Evolutionary conservation across 495 filamentous ascomycete species (phyloP).

Genomic region (Endocarpon pusillum): DNA sequence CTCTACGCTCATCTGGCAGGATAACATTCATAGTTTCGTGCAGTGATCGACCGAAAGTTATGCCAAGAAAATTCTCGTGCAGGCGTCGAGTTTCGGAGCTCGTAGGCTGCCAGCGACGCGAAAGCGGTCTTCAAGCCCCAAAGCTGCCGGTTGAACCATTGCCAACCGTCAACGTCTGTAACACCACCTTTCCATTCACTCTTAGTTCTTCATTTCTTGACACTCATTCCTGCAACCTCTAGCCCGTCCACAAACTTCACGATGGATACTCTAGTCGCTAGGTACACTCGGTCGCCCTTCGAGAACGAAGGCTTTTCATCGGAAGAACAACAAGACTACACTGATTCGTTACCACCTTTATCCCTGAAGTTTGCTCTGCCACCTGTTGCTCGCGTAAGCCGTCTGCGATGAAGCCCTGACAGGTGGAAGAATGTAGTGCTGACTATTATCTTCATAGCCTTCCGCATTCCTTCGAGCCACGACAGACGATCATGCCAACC

Average conservation of each 20-base stretch:
- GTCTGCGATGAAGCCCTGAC: neutral
- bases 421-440: slow-evolving; percentile 1
- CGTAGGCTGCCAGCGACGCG: too few species aligned
- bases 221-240: slow-evolving; percentile 1
- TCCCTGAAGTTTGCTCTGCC: slow-evolving; percentile 86
- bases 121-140: too few species aligned
- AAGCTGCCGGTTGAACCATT: too few species aligned
- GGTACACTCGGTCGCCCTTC: slow-evolving; percentile 62
- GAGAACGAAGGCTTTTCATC: slow-evolving; percentile 53
- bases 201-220: slow-evolving; percentile 4
- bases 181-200: slow-evolving; percentile 8
- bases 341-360: slow-evolving; percentile 46
- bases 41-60: too few species aligned
- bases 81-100: too few species aligned
- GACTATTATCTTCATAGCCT: slow-evolving; percentile 31
- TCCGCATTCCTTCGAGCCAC: slow-evolving; percentile 88
- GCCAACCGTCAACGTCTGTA: too few species aligned
- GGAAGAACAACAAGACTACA: slow-evolving; percentile 61
- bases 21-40: too few species aligned
- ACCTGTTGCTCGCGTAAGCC: slow-evolving; percentile 73
- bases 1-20: too few species aligned
- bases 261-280: slow-evolving; percentile 89
- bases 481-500: slow-evolving; percentile 94
- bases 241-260: slow-evolving; percentile 12
- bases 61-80: too few species aligned